Base-by-base conservation (phyloP, 495 filamentous ascomycete genomes). In the Glarea lozoyensis region DNA sequence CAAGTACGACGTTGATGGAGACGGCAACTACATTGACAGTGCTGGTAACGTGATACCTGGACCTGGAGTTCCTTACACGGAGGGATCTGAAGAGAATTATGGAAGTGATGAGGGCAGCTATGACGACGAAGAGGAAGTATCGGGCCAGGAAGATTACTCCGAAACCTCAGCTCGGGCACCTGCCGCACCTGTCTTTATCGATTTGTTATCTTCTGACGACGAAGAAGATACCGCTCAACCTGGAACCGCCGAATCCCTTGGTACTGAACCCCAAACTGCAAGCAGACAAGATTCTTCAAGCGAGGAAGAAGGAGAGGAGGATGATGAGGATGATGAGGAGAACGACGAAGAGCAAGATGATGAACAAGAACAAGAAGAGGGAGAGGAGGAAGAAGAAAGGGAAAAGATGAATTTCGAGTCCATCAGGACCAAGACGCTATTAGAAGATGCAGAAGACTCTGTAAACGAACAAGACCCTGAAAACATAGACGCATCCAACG, bases 201-300 rank as follows among this genome's bases (percentile, higher is more conserved):
- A 29, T 29, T 29, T 29, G 7, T 29, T n/a, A n/a, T 29, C 23
- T 12, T 33, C n/a, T 27, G 39, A 42, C 40, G 48, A 34, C 25
- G 37, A 50, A 25, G 43, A 49, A 17, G 49, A 44, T 16, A n/a
- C 7, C 7, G 25, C 7, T 29, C 25, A 7, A 29, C n/a, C 25
- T 29, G 25, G 25, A 29, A 7, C 25, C 25, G 45, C 57, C 33
- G 40, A 40, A n/a, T n/a, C n/a, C n/a, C n/a, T n/a, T n/a, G n/a
- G n/a, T n/a, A n/a, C n/a, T n/a, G n/a, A n/a, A n/a, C n/a, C n/a
- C n/a, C n/a, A n/a, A n/a, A n/a, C n/a, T n/a, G n/a, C n/a, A n/a
- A n/a, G n/a, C n/a, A n/a, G n/a, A n/a, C n/a, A n/a, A n/a, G n/a
- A n/a, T n/a, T n/a, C n/a, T n/a, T n/a, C n/a, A n/a, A n/a, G n/a